These are phyloP conservation scores for Malus hybrid DNA, from an alignment of 331 rosid species.

Conservation along the genomic window DNA sequence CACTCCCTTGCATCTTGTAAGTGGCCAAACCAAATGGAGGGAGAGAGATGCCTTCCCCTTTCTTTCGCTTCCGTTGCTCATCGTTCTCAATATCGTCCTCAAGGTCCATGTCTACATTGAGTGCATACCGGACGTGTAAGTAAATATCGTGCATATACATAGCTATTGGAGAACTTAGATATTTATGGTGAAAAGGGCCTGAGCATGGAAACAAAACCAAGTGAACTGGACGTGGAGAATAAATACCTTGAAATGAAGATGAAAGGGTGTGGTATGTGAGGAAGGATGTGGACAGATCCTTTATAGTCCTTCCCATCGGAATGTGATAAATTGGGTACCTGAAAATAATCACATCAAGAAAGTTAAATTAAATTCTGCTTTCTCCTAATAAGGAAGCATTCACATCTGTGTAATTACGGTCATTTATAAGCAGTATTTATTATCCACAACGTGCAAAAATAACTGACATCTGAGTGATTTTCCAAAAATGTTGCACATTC, in stretches of 20 bases:
- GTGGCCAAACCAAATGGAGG: constrained; percentile 90
- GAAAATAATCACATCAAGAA: constrained; percentile 9
- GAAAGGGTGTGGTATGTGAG: constrained; percentile 93
- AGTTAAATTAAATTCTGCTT: neutral
- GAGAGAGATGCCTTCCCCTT: constrained; percentile 60
- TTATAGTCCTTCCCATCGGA: constrained; percentile 95
- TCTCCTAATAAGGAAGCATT: neutral
- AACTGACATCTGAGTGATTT: neutral
- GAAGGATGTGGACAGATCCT: constrained; percentile 83
- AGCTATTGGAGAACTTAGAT: neutral
- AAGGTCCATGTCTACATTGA: constrained; percentile 68
- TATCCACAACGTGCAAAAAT: neutral
- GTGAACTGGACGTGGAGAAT: neutral
- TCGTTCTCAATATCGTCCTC: constrained; percentile 58
- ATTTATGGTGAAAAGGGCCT: neutral
- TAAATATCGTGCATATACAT: neutral
- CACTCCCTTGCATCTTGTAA: constrained; percentile 91
- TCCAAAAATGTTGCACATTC: neutral
- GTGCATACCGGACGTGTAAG: neutral
- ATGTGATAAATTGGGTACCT: constrained; percentile 99
- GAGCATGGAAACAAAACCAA: neutral
- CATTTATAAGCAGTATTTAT: neutral
- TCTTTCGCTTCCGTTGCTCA: constrained; percentile 45
- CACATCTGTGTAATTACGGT: neutral
- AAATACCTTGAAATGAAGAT: constrained; percentile 89